Conservation (phyloP, 148 eudicot species). For the Rhododendron molle region DNA sequence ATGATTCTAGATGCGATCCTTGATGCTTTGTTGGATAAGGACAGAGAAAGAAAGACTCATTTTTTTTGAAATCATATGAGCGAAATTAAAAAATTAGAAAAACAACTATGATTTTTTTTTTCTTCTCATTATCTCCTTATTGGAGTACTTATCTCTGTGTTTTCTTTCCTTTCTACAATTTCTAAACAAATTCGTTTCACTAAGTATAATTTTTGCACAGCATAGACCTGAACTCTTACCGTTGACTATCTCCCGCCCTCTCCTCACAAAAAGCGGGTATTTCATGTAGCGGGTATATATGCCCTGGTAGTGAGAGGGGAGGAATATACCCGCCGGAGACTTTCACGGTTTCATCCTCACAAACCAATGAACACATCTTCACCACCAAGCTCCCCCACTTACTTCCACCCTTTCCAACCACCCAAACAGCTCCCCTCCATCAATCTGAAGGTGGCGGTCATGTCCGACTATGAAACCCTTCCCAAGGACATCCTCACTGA, state of each 20-base stretch:
- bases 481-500: neutral
- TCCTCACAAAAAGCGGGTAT: too few species aligned
- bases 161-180: neutral
- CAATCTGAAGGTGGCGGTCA: neutral
- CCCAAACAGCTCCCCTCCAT: neutral
- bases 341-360: too few species aligned
- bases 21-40: neutral
- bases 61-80: too few species aligned
- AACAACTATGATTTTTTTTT: neutral
- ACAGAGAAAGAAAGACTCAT: neutral
- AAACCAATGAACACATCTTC: neutral
- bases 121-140: neutral
- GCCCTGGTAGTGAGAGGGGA: too few species aligned
- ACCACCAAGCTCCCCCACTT: neutral
- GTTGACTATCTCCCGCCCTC: neutral
- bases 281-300: too few species aligned
- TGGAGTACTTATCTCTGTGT: neutral
- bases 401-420: neutral
- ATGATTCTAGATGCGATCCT: neutral
- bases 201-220: too few species aligned
- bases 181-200: neutral
- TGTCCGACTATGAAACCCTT: neutral
- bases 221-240: neutral
- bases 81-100: too few species aligned
- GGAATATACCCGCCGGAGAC: too few species aligned